Percentiles rank a stretch among this genome's conserved stretches.
Evolutionary conservation across 2,329 filamentous ascomycete species (phyloP).

Genomic region (Neonectria faginata): DNA sequence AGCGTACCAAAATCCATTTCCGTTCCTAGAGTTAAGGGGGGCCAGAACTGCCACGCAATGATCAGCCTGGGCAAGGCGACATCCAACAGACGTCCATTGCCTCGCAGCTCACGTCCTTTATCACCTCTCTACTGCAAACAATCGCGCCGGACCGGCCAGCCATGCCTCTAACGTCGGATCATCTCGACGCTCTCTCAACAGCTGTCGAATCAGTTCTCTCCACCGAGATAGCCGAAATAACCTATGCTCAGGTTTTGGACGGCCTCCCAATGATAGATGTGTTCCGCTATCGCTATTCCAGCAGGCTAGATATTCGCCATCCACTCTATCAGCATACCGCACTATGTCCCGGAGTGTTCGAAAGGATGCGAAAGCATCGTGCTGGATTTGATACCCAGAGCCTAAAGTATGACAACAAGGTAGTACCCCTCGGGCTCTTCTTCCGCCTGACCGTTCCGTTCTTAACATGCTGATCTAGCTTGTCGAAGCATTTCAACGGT

Average conservation of each 20-base stretch:
- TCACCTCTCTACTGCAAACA: conserved; percentile 8
- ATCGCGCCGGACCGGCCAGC: conserved; percentile 6
- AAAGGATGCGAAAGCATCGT: conserved; percentile 13
- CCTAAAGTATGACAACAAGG: conserved; percentile 19
- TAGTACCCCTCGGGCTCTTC: conserved; percentile 7
- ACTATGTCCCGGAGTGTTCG: conserved; percentile 16
- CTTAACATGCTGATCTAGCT: conserved; percentile 13
- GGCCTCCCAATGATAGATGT: conserved; percentile 17
- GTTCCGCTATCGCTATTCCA: conserved; percentile 10
- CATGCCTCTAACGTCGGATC: conserved; percentile 10
- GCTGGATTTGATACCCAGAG: conserved; percentile 7
- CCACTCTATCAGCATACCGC: conserved; percentile 16
- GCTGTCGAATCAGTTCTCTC: conserved; percentile 18
- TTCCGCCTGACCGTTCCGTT: conserved; percentile 1
- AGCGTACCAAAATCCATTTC: too few relatives aligned
- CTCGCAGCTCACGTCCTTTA: conserved; percentile 4
- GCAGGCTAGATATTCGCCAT: conserved; percentile 1
- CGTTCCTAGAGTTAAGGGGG: background rate
- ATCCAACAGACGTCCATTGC: conserved; percentile 9
- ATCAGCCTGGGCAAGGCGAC: conserved; percentile 3
- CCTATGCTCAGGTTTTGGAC: conserved; percentile 23
- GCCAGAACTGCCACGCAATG: conserved; percentile 6
- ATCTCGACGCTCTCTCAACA: conserved; percentile 12
- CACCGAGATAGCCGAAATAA: conserved; percentile 17
- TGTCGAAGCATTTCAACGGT: conserved; percentile 18